phyloP scores from a whole-genome alignment of 2,329 filamentous ascomycete species.

The Dothideomycetes sp. region DNA sequence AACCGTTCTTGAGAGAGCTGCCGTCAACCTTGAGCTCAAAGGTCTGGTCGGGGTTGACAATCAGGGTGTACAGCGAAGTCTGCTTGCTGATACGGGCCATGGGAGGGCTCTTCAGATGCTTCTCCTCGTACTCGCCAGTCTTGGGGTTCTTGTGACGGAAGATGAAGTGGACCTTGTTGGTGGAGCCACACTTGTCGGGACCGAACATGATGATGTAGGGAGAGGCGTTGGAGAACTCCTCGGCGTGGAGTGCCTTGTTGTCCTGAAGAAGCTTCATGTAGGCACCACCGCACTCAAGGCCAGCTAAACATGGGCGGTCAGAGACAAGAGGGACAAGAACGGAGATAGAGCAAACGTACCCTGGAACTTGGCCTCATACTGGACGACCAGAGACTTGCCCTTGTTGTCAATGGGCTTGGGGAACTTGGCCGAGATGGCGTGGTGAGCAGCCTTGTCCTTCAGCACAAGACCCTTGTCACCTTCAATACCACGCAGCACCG shows the following conservation, averaged over 20 bases:
- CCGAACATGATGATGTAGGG: constrained; percentile 99
- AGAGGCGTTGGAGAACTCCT: constrained; percentile 95
- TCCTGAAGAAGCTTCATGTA: constrained; percentile 99
- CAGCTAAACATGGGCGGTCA: constrained; percentile 51
- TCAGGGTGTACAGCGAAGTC: constrained; percentile 89
- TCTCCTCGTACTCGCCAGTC: constrained; percentile 99
- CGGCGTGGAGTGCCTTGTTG: constrained; percentile 90
- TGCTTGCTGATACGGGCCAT: constrained; percentile 84
- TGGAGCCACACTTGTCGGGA: constrained; percentile 97
- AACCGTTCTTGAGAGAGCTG: constrained; percentile 77
- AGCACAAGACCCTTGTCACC: constrained; percentile 95
- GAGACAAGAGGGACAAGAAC: not conserved
- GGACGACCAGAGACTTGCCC: constrained; percentile 91
- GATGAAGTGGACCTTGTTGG: constrained; percentile 97
- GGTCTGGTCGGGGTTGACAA: constrained; percentile 93
- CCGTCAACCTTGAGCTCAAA: constrained; percentile 89
- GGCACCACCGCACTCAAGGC: constrained; percentile 93
- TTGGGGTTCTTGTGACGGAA: constrained; percentile 99
- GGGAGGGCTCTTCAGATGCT: constrained; percentile 82
- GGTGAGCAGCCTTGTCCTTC: constrained; percentile 96
- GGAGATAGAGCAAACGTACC: constrained; percentile 50
- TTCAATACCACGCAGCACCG: constrained; percentile 80
- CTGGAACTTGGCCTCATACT: constrained; percentile 99
- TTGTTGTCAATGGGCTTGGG: constrained; percentile 94
- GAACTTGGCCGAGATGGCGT: constrained; percentile 99